These are phyloP conservation scores for Rugonectria rugulosa DNA, from an alignment of 2,329 filamentous ascomycete species.

Conservation along the genomic window DNA sequence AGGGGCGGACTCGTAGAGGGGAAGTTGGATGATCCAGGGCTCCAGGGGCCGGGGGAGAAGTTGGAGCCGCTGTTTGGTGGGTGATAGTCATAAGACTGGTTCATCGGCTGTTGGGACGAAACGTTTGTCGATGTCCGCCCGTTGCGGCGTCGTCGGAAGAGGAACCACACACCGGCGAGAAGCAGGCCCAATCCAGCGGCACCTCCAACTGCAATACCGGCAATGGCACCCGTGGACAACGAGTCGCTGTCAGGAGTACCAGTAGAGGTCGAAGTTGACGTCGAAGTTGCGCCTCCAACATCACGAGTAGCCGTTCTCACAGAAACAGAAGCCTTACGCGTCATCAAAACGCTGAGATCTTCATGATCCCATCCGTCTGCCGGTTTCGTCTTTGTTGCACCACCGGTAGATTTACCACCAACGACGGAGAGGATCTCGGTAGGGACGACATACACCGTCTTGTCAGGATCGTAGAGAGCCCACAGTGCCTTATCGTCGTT, in stretches of 20 bases:
- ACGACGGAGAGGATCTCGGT: slow-evolving; percentile 56
- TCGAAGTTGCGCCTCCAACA: slow-evolving; percentile 32
- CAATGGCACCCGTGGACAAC: slow-evolving; percentile 50
- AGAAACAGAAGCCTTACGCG: slow-evolving; percentile 54
- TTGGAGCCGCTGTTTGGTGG: slow-evolving; percentile 31
- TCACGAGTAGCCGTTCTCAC: slow-evolving; percentile 59
- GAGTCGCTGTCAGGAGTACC: slow-evolving; percentile 1
- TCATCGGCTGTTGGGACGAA: slow-evolving; percentile 36
- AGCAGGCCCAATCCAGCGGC: slow-evolving; percentile 40
- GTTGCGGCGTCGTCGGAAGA: slow-evolving; percentile 39
- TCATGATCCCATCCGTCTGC: slow-evolving; percentile 55
- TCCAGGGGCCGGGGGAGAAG: slow-evolving; percentile 37
- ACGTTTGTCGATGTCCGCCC: slow-evolving; percentile 18
- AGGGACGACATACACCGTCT: slow-evolving; percentile 61
- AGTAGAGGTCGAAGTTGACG: neutral
- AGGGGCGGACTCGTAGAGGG: slow-evolving; percentile 27
- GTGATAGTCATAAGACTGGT: slow-evolving; percentile 35
- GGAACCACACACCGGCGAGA: slow-evolving; percentile 39
- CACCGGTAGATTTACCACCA: slow-evolving; percentile 58
- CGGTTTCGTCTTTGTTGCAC: slow-evolving; percentile 61
- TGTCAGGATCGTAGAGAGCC: slow-evolving; percentile 57
- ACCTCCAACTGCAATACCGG: slow-evolving; percentile 53
- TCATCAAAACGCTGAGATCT: slow-evolving; percentile 63
- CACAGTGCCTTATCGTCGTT: slow-evolving; percentile 55
- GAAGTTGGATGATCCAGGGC: slow-evolving; percentile 35